phyloP scores from a whole-genome alignment of 352 stramenopile species.

The Nothophytophthora sp. region DNA sequence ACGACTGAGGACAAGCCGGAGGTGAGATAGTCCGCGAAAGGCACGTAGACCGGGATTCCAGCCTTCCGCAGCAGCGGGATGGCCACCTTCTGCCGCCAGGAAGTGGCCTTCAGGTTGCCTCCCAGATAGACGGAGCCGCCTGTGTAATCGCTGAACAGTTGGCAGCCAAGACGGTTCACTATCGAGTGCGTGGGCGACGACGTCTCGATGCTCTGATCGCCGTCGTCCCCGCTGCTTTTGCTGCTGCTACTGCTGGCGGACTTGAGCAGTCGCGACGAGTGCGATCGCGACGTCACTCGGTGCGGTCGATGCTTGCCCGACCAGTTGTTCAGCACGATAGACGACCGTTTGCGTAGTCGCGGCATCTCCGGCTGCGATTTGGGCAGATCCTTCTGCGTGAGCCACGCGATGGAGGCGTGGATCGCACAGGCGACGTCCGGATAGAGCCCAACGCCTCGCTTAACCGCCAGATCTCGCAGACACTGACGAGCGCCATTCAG shows the following conservation, averaged over 20 bases:
- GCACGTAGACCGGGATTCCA: slow-evolving; percentile 76
- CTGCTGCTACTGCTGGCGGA: slow-evolving; percentile 36
- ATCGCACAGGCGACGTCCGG: slow-evolving; percentile 48
- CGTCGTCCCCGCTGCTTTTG: slow-evolving; percentile 31
- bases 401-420: slow-evolving; percentile 44
- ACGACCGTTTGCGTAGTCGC: slow-evolving; percentile 73
- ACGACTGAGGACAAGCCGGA: slow-evolving; percentile 47
- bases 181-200: slow-evolving; percentile 27
- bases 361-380: slow-evolving; percentile 43
- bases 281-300: slow-evolving; percentile 58
- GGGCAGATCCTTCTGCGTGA: slow-evolving; percentile 50
- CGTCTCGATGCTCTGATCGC: slow-evolving; percentile 18
- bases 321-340: slow-evolving; percentile 75
- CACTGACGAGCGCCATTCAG: slow-evolving; percentile 83
- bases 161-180: slow-evolving; percentile 43
- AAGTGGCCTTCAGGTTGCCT: slow-evolving; percentile 70
- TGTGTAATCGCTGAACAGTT: slow-evolving; percentile 45
- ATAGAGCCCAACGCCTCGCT: slow-evolving; percentile 52
- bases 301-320: slow-evolving; percentile 51
- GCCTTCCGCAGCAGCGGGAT: slow-evolving; percentile 75
- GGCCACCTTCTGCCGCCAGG: slow-evolving; percentile 73
- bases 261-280: slow-evolving; percentile 59
- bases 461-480: slow-evolving; percentile 63
- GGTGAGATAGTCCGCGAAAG: slow-evolving; percentile 72
- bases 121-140: slow-evolving; percentile 73